phyloP scores from a whole-genome alignment of 805 yeast species.

The Grigorovia transvaalensis region DNA sequence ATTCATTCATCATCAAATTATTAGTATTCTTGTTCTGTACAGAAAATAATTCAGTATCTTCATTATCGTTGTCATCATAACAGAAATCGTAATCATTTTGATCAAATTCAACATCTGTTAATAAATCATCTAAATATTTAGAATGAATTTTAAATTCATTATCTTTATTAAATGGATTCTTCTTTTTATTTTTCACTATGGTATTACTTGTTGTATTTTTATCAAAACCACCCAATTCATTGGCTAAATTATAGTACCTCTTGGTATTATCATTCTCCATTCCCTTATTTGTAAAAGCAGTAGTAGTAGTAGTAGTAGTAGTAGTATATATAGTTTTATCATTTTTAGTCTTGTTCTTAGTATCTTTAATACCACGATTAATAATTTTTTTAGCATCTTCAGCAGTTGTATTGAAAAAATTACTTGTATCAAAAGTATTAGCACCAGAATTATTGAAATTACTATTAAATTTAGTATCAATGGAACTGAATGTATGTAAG shows the following conservation, averaged over 20 bases:
- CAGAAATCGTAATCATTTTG: not conserved
- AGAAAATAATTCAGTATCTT: not conserved
- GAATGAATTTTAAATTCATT: not conserved
- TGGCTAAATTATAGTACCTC: not conserved
- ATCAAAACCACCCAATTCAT: slow-evolving; percentile 1
- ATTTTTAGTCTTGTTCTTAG: not conserved
- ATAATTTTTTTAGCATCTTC: not conserved
- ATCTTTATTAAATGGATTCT: not conserved
- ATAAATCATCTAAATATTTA: slow-evolving; percentile 1
- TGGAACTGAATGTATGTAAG: not conserved
- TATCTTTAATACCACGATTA: not conserved
- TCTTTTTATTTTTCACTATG: not conserved
- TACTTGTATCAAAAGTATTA: not conserved
- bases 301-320: not conserved
- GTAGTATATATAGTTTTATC: not conserved
- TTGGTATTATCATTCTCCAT: not conserved
- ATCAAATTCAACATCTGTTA: not conserved
- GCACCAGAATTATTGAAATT: not conserved
- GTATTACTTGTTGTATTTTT: not conserved
- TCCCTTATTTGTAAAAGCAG: not conserved
- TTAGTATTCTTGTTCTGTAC: not conserved
- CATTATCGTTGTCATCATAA: not conserved
- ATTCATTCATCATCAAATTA: not conserved
- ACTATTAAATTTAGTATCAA: not conserved
- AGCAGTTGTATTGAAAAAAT: not conserved